These are phyloP conservation scores for Speleostelium caveatum DNA, from an alignment of 78 protist genomes.

Conservation along the genomic window DNA sequence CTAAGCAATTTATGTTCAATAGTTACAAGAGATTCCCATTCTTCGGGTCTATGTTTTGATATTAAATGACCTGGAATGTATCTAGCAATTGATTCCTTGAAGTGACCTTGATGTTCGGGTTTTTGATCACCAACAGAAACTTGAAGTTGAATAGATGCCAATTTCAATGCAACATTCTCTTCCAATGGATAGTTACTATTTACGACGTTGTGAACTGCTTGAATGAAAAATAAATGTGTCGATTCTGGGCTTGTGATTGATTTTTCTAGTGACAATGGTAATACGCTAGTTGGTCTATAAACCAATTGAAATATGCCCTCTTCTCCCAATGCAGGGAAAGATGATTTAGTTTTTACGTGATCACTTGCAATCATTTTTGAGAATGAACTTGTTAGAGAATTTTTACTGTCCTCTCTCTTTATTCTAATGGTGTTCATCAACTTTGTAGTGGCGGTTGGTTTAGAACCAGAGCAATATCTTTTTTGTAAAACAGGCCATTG, in stretches of 20 bases:
- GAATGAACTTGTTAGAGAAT: not conserved
- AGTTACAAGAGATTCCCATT: constrained; percentile 41
- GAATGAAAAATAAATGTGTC: constrained; percentile 65
- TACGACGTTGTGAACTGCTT: constrained; percentile 54
- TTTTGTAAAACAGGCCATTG: constrained; percentile 37
- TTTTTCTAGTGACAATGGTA: constrained; percentile 48
- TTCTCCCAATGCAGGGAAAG: constrained; percentile 65
- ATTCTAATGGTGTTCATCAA: not conserved
- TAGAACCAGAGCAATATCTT: constrained; percentile 15
- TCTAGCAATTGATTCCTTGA: constrained; percentile 29
- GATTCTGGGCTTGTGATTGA: constrained; percentile 26
- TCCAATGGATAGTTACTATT: constrained; percentile 74
- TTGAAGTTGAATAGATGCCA: constrained; percentile 69
- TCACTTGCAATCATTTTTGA: constrained; percentile 31
- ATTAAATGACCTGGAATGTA: constrained; percentile 56
- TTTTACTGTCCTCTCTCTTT: not conserved
- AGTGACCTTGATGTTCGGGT: constrained; percentile 41
- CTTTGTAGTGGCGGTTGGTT: not conserved
- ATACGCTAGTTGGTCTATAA: constrained; percentile 55
- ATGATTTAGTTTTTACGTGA: constrained; percentile 18
- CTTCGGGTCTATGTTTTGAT: constrained; percentile 20
- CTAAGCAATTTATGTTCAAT: constrained; percentile 58
- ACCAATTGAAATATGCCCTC: constrained; percentile 51
- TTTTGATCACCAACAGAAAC: constrained; percentile 44
- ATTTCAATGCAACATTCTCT: constrained; percentile 56